Evolutionary conservation across 768 basidiomycete species (phyloP), one percentile per base, ranked within the genome.

Genomic region (Galerina sulciceps): DNA sequence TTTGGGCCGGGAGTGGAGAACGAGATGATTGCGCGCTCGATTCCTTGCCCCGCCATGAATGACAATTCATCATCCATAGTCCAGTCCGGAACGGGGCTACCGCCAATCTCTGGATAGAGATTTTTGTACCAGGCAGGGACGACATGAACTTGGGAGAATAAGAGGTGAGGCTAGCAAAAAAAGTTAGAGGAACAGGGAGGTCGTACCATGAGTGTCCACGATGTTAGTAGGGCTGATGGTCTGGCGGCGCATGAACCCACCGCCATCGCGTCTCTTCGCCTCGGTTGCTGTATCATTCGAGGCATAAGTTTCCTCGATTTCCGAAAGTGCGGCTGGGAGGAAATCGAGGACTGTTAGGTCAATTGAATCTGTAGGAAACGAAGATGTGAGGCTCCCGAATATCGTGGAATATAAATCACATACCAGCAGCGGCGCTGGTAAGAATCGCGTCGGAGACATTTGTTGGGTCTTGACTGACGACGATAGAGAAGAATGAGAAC

Each of bases 1-100:
- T 73, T 73, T 20, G 73, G 70, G 14, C 66, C 71, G 44, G 75
- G 75, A 13, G 70, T 64, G 14, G 73, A 73, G 64, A 75, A 73
- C 15, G 69, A 65, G 53, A 75, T 60, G 23, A 75, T 60, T 22
- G 71, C 66, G 51, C 65, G 68, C 11, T 64, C 58, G 37, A 74
- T 73, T 20, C 73, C 71, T 54, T 75, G 63, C 0, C 67, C 61
- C 2, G 63, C 65, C 75, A 76, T 76, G 58, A 76, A 76, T 1
- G 60, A 45, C 14, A 73, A 59, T 38, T 74, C 65, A 8, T 60
- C 57, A 15, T 44, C 31, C 40, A 75, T 44, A 26, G 71, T 69
- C 75, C 73, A 76, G 36, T 57, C 46, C 4, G 74, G 75, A 10
- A 70, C 72, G 1, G 70, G 68, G 59, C 69, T 73, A 10, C 67